Evolutionary conservation across 345 rosid genomes (phyloP), one percentile per base, ranked within the genome.

Genomic region (Pistacia integerrima): DNA sequence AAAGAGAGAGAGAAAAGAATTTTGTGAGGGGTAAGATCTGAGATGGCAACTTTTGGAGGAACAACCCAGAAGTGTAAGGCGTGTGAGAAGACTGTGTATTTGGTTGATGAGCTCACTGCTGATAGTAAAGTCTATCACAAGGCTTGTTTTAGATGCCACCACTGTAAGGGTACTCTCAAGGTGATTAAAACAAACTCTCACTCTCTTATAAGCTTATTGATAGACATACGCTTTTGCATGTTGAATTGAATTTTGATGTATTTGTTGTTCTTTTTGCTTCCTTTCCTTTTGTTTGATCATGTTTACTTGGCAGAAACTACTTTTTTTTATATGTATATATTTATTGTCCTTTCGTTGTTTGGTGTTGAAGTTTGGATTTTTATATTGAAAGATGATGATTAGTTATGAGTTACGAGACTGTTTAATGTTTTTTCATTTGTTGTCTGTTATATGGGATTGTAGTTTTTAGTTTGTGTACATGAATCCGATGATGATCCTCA

Each of bases 81-180:
- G 10, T 86, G 89, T 30, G 87, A 86, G 38, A 86, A 86, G 81
- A 86, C 89, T 16, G 89, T 86, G 17, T 84, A 86, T 76, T 75
- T 84, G 72, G 87, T 86, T 44, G 89, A 86, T 74, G 83, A 82
- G 68, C 84, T 84, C 28, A 81, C 89, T 55, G 84, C 89, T 74
- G 89, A 86, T 51, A 78, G 76, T 82, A 82, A 78, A 69, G 79
- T 84, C 46, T 86, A 75, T 67, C 87, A 86, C 77, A 86, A 82
- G 79, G 84, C 89, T 67, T 84, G 89, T 67, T 86, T 86, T 77
- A 82, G 87, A 71, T 86, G 89, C 74, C 84, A 86, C 82, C 89
- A 86, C 73, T 86, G 89, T 84, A 86, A 84, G 80, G 75, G 87
- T 51, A 86, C 89, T 71, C 87, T 86, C 49, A 86, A 86, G 84